These are phyloP conservation scores for Parastagonospora avenae DNA, from an alignment of 2,329 filamentous ascomycete genomes.

Conservation along the genomic window DNA sequence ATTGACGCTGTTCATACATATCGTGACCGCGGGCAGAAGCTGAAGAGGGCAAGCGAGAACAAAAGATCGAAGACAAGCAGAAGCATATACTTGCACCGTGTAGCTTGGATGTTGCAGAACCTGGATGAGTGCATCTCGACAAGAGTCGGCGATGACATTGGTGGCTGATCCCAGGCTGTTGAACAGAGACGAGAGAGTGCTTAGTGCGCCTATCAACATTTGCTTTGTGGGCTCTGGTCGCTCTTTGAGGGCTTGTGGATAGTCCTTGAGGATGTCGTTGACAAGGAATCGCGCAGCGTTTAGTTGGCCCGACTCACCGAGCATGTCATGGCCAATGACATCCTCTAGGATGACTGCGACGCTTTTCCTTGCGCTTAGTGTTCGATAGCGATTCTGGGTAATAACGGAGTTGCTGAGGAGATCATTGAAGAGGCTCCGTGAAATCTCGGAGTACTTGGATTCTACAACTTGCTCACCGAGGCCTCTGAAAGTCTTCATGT, in stretches of 20 bases:
- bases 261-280: slow-evolving; percentile 91
- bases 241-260: slow-evolving; percentile 86
- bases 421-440: slow-evolving; percentile 80
- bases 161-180: slow-evolving; percentile 80
- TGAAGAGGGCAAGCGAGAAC: slow-evolving; percentile 92
- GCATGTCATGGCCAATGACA: slow-evolving; percentile 76
- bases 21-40: slow-evolving; percentile 85
- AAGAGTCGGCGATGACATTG: slow-evolving; percentile 77
- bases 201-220: slow-evolving; percentile 77
- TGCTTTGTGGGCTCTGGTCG: slow-evolving; percentile 88
- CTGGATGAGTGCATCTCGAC: slow-evolving; percentile 85
- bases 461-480: slow-evolving; percentile 85
- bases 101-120: slow-evolving; percentile 95
- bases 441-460: slow-evolving; percentile 78
- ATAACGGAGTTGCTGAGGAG: slow-evolving; percentile 78
- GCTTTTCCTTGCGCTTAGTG: slow-evolving; percentile 83
- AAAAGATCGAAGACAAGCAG: slow-evolving; percentile 83
- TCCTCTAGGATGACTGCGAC: slow-evolving; percentile 84
- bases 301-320: slow-evolving; percentile 88
- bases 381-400: slow-evolving; percentile 82
- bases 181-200: slow-evolving; percentile 79
- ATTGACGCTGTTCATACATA: slow-evolving; percentile 94
- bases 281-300: slow-evolving; percentile 80
- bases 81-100: slow-evolving; percentile 89
- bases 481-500: slow-evolving; percentile 77